Evolutionary conservation across 176 grass and related monocot genomes (phyloP).

Genomic region (Ensete ventricosum): DNA sequence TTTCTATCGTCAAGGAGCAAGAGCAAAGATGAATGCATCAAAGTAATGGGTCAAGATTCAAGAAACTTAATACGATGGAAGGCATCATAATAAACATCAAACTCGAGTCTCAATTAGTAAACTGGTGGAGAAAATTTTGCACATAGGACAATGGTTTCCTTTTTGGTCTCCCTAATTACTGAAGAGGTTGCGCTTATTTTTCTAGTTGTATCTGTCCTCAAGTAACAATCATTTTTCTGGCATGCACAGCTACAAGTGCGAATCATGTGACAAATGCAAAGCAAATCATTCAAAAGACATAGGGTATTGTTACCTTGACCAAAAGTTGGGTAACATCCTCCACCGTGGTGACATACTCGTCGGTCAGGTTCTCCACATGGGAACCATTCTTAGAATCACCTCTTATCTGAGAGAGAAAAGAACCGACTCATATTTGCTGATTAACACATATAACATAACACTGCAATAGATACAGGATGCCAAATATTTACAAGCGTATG

Average conservation of each 20-base stretch:
- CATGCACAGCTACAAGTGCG: not conserved
- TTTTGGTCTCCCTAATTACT: too few relatives aligned
- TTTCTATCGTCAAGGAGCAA: too few relatives aligned
- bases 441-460: not conserved
- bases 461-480: not conserved
- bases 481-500: not conserved
- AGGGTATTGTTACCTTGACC: conserved; percentile 57
- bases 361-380: conserved; percentile 78
- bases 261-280: not conserved
- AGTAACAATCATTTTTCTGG: not conserved
- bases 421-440: not conserved
- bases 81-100: too few relatives aligned
- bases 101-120: too few relatives aligned
- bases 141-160: too few relatives aligned
- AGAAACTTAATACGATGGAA: too few relatives aligned
- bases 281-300: conserved; percentile 4
- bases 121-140: too few relatives aligned
- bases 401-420: conserved; percentile 40
- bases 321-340: conserved; percentile 84
- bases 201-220: too few relatives aligned
- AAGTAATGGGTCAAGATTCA: too few relatives aligned
- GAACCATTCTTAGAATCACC: conserved; percentile 58
- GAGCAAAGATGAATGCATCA: too few relatives aligned
- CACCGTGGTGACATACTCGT: conserved; percentile 69
- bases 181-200: too few relatives aligned